Evolutionary conservation across 257 asterid genomes (phyloP).

Genomic region (Nicotiana attenuata): DNA sequence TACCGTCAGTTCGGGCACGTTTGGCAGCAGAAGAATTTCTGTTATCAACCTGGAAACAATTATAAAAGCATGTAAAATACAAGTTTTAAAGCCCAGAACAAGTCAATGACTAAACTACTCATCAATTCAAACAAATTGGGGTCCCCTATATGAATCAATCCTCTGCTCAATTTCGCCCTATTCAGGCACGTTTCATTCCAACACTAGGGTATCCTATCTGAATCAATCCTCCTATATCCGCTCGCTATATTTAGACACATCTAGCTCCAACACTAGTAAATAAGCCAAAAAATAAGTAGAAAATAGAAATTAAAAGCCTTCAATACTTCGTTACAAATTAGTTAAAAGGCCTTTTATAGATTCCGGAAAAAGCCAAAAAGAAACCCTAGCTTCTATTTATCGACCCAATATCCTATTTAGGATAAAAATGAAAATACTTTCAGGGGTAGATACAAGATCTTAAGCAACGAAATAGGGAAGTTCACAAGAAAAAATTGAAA

Average conservation of each 20-base stretch:
- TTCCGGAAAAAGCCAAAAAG: background rate
- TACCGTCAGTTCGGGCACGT: slow-evolving; percentile 86
- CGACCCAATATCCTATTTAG: background rate
- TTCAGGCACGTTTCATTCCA: background rate
- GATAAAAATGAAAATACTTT: background rate
- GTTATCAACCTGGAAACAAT: slow-evolving; percentile 53
- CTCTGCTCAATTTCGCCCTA: background rate
- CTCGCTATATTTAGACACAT: too few relatives aligned
- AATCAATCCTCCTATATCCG: too few relatives aligned
- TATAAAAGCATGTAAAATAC: background rate
- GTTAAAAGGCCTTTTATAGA: background rate
- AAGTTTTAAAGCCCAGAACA: background rate
- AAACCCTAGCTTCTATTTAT: background rate
- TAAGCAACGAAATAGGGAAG: background rate
- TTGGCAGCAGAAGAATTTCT: slow-evolving; percentile 78
- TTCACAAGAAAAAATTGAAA: background rate
- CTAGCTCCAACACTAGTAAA: background rate
- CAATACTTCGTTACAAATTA: background rate
- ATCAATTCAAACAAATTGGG: background rate
- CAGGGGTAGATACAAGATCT: background rate
- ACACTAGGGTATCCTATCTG: background rate
- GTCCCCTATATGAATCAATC: background rate
- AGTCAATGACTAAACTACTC: background rate
- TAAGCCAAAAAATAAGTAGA: background rate
- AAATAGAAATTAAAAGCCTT: background rate